A percentile compares a stretch with the other conserved stretches of the same genome.
Evolutionary conservation across 2,329 filamentous ascomycete species (phyloP).

Genomic region (Fusarium armeniacum): DNA sequence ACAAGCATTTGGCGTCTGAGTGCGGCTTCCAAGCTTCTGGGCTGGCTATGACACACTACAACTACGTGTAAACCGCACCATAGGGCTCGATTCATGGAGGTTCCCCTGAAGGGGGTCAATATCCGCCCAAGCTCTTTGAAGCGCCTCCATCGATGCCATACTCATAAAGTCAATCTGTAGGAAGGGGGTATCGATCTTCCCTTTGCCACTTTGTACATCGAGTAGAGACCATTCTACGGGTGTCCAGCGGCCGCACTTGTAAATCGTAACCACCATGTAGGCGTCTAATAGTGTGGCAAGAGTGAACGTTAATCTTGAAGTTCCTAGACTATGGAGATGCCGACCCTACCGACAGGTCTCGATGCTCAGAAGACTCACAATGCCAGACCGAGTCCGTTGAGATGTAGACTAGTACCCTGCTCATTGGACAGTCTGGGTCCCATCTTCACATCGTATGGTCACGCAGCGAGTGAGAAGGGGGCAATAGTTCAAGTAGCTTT

Average conservation of each 20-base stretch:
- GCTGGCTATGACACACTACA: neutral
- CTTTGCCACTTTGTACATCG: accelerated
- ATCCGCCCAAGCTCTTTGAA: accelerated
- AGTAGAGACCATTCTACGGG: neutral
- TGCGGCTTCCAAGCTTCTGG: accelerated
- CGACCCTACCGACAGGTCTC: accelerated
- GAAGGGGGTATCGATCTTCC: neutral
- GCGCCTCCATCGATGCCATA: accelerated
- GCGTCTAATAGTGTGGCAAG: neutral
- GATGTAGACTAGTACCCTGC: neutral
- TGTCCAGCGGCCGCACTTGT: accelerated
- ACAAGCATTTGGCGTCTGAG: neutral
- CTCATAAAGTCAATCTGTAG: neutral
- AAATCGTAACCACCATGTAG: neutral
- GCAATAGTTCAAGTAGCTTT: neutral
- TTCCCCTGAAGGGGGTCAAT: neutral
- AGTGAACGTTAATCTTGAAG: neutral
- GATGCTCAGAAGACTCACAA: neutral
- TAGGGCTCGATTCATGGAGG: neutral
- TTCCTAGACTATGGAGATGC: neutral
- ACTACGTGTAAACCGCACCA: neutral
- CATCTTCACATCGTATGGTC: neutral
- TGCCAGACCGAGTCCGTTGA: neutral
- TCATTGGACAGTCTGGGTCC: neutral
- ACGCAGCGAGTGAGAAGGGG: accelerated